Base-by-base conservation (phyloP, 2,329 filamentous ascomycete genomes). In the Verticillium isaacii region DNA sequence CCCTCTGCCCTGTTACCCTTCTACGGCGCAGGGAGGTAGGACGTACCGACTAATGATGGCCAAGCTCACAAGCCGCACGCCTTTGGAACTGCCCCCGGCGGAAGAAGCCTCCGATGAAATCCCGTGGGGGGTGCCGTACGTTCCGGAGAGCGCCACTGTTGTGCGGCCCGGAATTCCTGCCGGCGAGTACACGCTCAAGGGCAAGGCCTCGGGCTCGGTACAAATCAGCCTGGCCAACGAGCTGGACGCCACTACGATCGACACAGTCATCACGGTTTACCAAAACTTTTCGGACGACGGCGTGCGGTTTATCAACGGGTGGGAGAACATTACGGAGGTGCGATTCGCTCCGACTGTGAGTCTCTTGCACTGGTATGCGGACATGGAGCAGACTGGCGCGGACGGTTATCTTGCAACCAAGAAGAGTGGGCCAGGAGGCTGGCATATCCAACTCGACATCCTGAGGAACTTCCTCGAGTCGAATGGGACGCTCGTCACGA, bases 41-140 rank as follows among this genome's bases (percentile, higher is more conserved):
- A 70, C 69, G 6, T 70, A 75, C 25, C 75, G 78, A 8, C 58
- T 80, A 2, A 79, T 81, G 75, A 39, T 82, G 9, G 79, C 80
- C 0, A 66, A 64, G 12, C 69, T 78, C 3, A 74, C 69, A 1
- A 69, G 65, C 52, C 72, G 77, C 4, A 41, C 70, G 52, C 74
- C 75, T 8, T 56, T 67, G 8, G 37, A 56, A 1, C 57, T 65
- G 0, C 62, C 61, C 2, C 37, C 66, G 1, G 69, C 76, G 1
- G 67, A 66, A 5, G 37, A 68, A 1, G 66, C 74, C 9, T 64
- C 72, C 0, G 68, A 75, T 58, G 52, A 56, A 3, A 67, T 77
- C 23, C 72, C 74, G 0, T 77, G 75, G 75, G 74, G 69, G 6
- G 71, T 63, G 3, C 68, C 68, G 17, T 77, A 73, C 45, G 64